Base-by-base conservation (phyloP, 1,139 yeast species). In the Hanseniaspora sp. region DNA sequence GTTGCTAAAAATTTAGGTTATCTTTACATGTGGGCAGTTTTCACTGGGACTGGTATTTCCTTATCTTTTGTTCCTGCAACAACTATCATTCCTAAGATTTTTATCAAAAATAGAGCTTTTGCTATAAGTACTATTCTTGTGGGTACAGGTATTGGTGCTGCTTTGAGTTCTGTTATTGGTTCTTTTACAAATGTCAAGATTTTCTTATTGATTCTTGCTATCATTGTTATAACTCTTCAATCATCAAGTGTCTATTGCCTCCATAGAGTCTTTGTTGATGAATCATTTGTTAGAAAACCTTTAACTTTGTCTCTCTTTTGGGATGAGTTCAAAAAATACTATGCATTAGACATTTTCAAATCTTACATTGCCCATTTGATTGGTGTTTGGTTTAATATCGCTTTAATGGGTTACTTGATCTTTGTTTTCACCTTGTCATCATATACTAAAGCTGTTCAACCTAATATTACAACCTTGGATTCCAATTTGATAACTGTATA, bases 1-100 rank as follows among this genome's bases (percentile, higher is more conserved):
- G 38, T 37, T 28, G 46, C 54, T 6, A 51, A 44, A 37, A 17
- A 35, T 11, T 30, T 86, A 83, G 57, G 67, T 83, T n/a, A 80
- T 77, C 62, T 66, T 82, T 46, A 77, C 86, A 13, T 90, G 83
- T 65, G 94, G 94, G 8, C 68, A 83, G 1, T 60, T 82, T 54
- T 74, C 11, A 40, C 80, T 47, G 87, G 90, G 0, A 58, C 79
- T 9, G 79, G 85, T 0, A 80, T 79, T 58, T 75, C 81, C 0
- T 66, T 83, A 43, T 68, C 81, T 17, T 82, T 76, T 58, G 75
- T 80, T 11, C 87, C 90, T 0, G 77, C 79, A 0, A 69, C 74
- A 23, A 71, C 79, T 1, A 68, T 81, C 12, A 62, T 78, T 31
- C 85, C 86, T 0, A 76, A 75, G 51, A 83, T 85, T 82, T 82